phyloP scores from a whole-genome alignment of 1,139 yeast genomes.

The Entelexis paramagnoliae region DNA sequence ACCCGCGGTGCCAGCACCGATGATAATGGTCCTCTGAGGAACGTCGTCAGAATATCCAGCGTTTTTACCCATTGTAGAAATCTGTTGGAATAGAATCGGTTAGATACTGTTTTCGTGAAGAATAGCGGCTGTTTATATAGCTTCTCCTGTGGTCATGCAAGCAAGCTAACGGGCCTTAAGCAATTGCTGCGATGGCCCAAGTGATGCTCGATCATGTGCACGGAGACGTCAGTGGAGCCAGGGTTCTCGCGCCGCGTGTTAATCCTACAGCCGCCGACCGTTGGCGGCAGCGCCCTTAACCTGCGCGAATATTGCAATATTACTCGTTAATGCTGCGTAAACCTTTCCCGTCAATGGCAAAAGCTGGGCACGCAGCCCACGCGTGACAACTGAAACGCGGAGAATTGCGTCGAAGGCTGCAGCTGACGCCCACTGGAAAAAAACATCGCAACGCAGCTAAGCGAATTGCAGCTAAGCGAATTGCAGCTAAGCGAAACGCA shows the following conservation, averaged over 20 bases:
- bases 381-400: neutral
- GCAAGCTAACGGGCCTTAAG: neutral
- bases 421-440: too few relatives aligned
- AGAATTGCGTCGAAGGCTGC: neutral
- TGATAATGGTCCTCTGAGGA: slow-evolving; percentile 31
- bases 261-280: neutral
- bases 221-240: neutral
- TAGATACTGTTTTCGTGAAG: too few relatives aligned
- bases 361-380: neutral
- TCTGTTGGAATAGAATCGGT: too few relatives aligned
- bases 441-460: too few relatives aligned
- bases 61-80: slow-evolving; percentile 2
- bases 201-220: neutral
- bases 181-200: neutral
- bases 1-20: slow-evolving; percentile 84
- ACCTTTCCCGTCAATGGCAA: neutral
- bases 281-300: neutral
- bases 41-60: neutral
- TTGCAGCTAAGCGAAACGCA: too few relatives aligned
- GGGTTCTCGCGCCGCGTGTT: neutral
- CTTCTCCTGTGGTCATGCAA: neutral
- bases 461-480: too few relatives aligned
- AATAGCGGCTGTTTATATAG: neutral
- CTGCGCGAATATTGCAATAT: neutral
- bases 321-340: neutral